Base-by-base conservation (phyloP, 176 grass and related monocot species). In the sorghum (Sorghum bicolor) region DNA sequence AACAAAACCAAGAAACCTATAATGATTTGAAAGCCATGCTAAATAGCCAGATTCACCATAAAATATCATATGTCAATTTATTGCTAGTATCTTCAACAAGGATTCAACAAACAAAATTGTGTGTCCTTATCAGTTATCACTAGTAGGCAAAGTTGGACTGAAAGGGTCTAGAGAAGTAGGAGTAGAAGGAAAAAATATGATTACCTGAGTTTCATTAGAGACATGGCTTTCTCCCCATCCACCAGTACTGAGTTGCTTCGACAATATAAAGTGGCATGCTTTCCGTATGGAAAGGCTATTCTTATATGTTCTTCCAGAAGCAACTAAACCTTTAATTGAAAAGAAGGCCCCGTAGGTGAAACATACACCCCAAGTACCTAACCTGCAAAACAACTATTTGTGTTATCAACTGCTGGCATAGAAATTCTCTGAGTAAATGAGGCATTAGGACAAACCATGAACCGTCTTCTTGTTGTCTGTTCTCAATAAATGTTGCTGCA, bases 361-460 rank as follows among this genome's bases (percentile, higher is more conserved):
- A 34, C 47, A 75, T 32, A 75, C 68, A 15, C 37, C 68, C 68
- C 68, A 71, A 71, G 68, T 75, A 6, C 68, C 68, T 8, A 43
- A 43, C 68, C 68, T 71, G 68, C 5, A 37, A 25, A 43, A 41
- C 24, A 6, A 26, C 6, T 3, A 7, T 19, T 52, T 8, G 13
- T 26, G 22, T 25, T 70, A 41, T 14, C 38, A 26, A 25, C 12
- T 41, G 8, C 9, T 70, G 4, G 12, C 22, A 5, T 70, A 70
- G 36, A 25, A 24, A 40, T 25, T 8, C 22, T 3, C 8, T 40
- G 1, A 41, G 5, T 41, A 22, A 70, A 25, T 40, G 12, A 14
- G 30, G 67, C n/a, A 43, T 83, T 72, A 38, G 1, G 67, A 40
- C 68, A 43, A 43, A 71, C 68, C 68, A 71, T 15, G 68, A 71